Evolutionary conservation across 345 rosid genomes (phyloP).

Genomic region (Combretum micranthum): DNA sequence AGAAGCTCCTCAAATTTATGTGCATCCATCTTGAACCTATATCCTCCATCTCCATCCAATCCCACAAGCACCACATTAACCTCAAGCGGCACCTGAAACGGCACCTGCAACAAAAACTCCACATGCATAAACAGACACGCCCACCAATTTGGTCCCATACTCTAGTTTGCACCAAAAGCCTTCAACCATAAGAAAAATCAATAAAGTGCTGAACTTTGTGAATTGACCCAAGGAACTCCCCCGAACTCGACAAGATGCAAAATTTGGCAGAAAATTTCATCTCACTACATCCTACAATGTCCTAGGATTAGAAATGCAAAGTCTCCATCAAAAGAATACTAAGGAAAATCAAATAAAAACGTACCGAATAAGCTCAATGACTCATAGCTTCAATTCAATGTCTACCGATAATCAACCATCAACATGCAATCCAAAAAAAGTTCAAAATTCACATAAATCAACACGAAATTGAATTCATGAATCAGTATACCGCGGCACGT

Average conservation of each 20-base stretch:
- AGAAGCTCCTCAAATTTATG: constrained; percentile 81
- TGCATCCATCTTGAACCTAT: constrained; percentile 56
- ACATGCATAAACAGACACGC: background rate
- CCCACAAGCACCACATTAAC: constrained; percentile 89
- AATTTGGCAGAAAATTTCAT: too few relatives aligned
- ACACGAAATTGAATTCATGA: background rate
- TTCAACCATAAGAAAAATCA: too few relatives aligned
- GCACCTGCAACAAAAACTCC: constrained; percentile 48
- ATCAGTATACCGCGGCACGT: constrained; percentile 74
- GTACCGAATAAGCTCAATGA: too few relatives aligned
- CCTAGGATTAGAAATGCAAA: too few relatives aligned
- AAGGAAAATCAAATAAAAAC: too few relatives aligned
- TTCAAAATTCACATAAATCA: background rate
- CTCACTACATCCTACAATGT: too few relatives aligned
- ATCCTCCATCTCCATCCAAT: constrained; percentile 86
- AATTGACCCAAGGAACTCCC: background rate
- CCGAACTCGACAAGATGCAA: background rate
- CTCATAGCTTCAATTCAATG: too few relatives aligned
- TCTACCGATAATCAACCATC: background rate
- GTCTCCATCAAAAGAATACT: too few relatives aligned
- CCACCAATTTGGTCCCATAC: too few relatives aligned
- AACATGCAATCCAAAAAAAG: background rate
- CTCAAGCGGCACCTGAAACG: constrained; percentile 94
- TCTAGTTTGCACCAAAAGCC: too few relatives aligned
- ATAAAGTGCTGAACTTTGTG: too few relatives aligned